These are phyloP conservation scores for Tephrocybe rancida DNA, from an alignment of 768 basidiomycete species.

Conservation along the genomic window DNA sequence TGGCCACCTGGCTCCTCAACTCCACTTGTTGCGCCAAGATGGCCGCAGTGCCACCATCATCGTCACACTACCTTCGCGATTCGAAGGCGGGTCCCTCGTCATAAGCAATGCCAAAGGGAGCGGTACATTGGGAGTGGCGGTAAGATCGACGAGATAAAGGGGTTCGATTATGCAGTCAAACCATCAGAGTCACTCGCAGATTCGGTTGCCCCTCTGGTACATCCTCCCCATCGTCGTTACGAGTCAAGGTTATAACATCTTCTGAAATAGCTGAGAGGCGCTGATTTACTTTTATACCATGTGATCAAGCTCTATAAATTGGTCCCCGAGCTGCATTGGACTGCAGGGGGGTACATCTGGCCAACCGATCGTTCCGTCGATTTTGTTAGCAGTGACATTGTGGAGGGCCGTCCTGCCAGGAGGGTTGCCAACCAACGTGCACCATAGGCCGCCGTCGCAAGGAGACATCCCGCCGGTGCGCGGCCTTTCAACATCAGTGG, in stretches of 20 bases:
- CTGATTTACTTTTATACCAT: slow-evolving; percentile 75
- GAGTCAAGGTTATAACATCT: too few relatives aligned
- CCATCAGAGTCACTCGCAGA: slow-evolving; percentile 74
- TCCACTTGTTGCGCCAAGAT: slow-evolving; percentile 57
- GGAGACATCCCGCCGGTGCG: slow-evolving; percentile 38
- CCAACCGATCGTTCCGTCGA: slow-evolving; percentile 72
- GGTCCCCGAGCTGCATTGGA: slow-evolving; percentile 74
- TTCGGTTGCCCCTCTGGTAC: slow-evolving; percentile 68
- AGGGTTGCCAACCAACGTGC: slow-evolving; percentile 8
- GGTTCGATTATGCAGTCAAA: slow-evolving; percentile 67
- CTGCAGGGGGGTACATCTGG: slow-evolving; percentile 85
- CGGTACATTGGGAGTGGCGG: slow-evolving; percentile 64
- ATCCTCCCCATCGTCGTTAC: too few relatives aligned
- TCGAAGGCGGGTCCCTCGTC: slow-evolving; percentile 67
- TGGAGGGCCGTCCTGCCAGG: slow-evolving; percentile 12
- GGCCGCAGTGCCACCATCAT: slow-evolving; percentile 73
- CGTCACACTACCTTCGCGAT: slow-evolving; percentile 74
- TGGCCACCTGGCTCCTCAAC: slow-evolving; percentile 57
- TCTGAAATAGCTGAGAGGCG: slow-evolving; percentile 67
- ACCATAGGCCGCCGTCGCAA: slow-evolving; percentile 23
- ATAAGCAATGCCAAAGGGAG: slow-evolving; percentile 65
- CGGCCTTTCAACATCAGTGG: slow-evolving; percentile 41
- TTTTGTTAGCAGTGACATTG: slow-evolving; percentile 47
- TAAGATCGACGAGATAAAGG: slow-evolving; percentile 67
- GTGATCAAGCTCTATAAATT: slow-evolving; percentile 79